Conservation (phyloP, 2,329 filamentous ascomycete genomes). For the Microthyrium microscopicum region DNA sequence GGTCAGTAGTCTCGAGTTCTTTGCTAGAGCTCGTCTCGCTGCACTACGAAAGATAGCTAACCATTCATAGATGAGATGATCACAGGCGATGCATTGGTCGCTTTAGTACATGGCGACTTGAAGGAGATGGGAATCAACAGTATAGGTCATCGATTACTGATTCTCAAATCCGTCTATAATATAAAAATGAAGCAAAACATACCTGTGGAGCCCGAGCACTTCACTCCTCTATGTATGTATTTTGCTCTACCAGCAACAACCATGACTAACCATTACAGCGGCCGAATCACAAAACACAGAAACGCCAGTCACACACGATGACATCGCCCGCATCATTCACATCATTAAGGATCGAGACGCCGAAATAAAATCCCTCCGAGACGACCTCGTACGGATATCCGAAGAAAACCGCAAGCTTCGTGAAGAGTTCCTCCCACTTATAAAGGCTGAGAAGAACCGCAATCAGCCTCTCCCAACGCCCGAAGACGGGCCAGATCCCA, state of each 20-base stretch:
- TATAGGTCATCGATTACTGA: constrained; percentile 84
- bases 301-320: constrained; percentile 75
- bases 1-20: constrained; percentile 37
- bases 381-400: constrained; percentile 31
- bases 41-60: constrained; percentile 7
- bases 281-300: constrained; percentile 79
- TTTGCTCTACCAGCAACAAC: neutral
- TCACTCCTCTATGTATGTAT: constrained; percentile 70
- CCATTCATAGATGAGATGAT: constrained; percentile 66
- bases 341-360: constrained; percentile 76
- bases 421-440: constrained; percentile 79
- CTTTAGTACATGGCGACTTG: constrained; percentile 78
- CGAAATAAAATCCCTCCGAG: constrained; percentile 60
- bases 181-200: constrained; percentile 90
- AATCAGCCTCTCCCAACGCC: constrained; percentile 65
- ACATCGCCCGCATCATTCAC: constrained; percentile 80
- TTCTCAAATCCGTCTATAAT: constrained; percentile 91
- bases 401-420: constrained; percentile 80
- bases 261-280: constrained; percentile 35
- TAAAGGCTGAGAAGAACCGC: constrained; percentile 81
- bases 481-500: constrained; percentile 19
- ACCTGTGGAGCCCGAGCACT: constrained; percentile 81
- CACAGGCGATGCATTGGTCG: constrained; percentile 76
- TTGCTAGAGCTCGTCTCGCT: neutral
- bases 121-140: constrained; percentile 89